Conservation (phyloP, 2,329 filamentous ascomycete species). For the Phoma sp. region DNA sequence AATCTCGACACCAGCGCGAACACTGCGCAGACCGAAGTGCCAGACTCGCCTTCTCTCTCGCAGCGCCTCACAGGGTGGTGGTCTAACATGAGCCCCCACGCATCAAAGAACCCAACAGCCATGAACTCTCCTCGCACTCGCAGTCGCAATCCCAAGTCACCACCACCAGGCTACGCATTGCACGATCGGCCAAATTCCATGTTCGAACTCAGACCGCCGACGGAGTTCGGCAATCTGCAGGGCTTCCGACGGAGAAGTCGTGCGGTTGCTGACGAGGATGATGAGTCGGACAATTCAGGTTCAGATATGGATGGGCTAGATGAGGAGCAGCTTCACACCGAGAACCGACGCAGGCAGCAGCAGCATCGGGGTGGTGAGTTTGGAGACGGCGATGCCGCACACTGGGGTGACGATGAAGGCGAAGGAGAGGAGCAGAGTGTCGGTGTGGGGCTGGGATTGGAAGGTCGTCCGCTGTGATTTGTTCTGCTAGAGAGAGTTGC, state of each 20-base stretch:
- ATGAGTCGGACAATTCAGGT: not conserved
- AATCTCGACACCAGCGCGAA: constrained; percentile 8
- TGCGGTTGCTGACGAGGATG: constrained; percentile 52
- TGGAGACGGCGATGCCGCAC: constrained; percentile 14
- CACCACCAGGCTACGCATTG: constrained; percentile 20
- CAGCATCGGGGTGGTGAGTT: constrained; percentile 11
- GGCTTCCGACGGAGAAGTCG: constrained; percentile 51
- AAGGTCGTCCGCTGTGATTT: not conserved
- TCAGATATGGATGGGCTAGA: not conserved
- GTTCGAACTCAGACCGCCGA: constrained; percentile 45
- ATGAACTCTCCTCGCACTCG: constrained; percentile 7
- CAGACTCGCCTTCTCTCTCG: constrained; percentile 38
- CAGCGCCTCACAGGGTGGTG: constrained; percentile 47
- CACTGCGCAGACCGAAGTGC: constrained; percentile 10
- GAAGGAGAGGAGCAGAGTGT: constrained; percentile 24
- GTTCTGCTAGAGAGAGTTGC: not conserved
- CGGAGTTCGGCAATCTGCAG: constrained; percentile 26
- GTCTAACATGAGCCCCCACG: constrained; percentile 36
- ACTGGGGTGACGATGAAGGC: constrained; percentile 32
- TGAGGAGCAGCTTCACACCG: constrained; percentile 1
- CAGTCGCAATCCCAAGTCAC: constrained; percentile 13
- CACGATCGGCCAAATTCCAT: constrained; percentile 43
- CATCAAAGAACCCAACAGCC: constrained; percentile 13
- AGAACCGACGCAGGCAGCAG: constrained; percentile 11
- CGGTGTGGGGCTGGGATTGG: constrained; percentile 20